Base-by-base conservation (phyloP, 208 protist genomes). In the Leishmania lainsoni region DNA sequence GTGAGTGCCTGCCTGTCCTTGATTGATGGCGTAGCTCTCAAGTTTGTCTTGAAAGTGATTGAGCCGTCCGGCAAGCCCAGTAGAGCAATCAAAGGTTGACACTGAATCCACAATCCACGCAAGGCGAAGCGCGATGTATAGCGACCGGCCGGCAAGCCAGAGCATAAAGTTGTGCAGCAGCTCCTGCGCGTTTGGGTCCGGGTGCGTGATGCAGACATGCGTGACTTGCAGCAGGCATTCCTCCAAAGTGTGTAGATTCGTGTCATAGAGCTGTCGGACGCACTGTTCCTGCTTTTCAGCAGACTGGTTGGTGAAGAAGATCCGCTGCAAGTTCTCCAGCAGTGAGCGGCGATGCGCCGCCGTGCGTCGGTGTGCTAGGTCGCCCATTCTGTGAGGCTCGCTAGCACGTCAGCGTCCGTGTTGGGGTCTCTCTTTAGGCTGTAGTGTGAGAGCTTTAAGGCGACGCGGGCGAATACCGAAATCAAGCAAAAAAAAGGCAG, bases 1-100 rank as follows among this genome's bases (percentile, higher is more conserved):
- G 42, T 75, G 75, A 45, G 52, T 73, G 4, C 75, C 58, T 16
- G 78, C 39, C 56, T 81, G 78, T 1, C 89, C 84, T 73, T 91
- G 92, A 77, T 98, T 97, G 66, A 98, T 96, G 6, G 93, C 95
- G 86, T 89, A 94, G 82, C 91, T 97, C 89, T 98, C 95, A 63
- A 98, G 87, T 73, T 88, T 90, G 80, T 98, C 95, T 54, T 93
- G 93, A 32, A 97, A 83, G 76, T 91, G 83, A 78, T 95, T 90
- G 59, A 97, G 85, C 29, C 86, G 88, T 32, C 89, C 86, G 0
- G 85, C 86, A 26, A 98, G 83, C 0, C 89, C 93, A 2, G 87
- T 81, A 68, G 86, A 35, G 22, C 63, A 58, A 73, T 90, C 93
- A 35, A 93, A 88, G 20, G 75, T 68, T 12, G 87, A 85, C 48